Base-by-base conservation (phyloP, 129 eudicot species). In the Smallanthus sonchifolius region DNA sequence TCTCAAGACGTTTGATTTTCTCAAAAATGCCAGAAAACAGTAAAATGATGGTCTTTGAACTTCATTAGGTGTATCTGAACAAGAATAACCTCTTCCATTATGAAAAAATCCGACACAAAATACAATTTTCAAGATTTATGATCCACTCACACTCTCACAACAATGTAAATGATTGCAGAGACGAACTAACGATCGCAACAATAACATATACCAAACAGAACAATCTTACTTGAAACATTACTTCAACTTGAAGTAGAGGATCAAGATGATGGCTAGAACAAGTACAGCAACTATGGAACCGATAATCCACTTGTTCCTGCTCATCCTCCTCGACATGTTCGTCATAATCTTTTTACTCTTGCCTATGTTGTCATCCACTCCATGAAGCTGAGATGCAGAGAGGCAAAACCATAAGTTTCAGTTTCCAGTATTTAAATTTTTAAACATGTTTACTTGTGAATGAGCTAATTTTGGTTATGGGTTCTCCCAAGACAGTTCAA, bases 321-420 rank as follows among this genome's bases (percentile, higher is more conserved):
- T 84, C 85, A 88, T 88, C 71, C 90, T 81, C 59, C 84, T 84
- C 36, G 94, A 85, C 55, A 85, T 88, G 54, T 83, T 79, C 4
- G 86, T 85, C 82, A 88, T 70, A 11, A 88, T 79, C 78, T 83
- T 88, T 74, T 88, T 88, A 65, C 90, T 88, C 79, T 83, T 85
- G 74, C 87, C 69, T 40, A 88, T 56, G 70, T 82, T 86, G 78
- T 83, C 89, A 83, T 88, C 94, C 54, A 88, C 94, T 74, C 89
- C 90, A 72, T 85, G 87, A 75, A 88, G 88, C 94, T 88, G 86
- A 44, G 37, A 30, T 57, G 65, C 62, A 55, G 36, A 55, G 24
- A 55, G 62, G 5, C 62, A 55, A 55, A 49, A 55, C 62, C 35
- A 24, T 55, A 19, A 55, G 62, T 55, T 55, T 4, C 13, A 55